phyloP scores from a whole-genome alignment of 306 rosid genomes.

The Malus fusca region DNA sequence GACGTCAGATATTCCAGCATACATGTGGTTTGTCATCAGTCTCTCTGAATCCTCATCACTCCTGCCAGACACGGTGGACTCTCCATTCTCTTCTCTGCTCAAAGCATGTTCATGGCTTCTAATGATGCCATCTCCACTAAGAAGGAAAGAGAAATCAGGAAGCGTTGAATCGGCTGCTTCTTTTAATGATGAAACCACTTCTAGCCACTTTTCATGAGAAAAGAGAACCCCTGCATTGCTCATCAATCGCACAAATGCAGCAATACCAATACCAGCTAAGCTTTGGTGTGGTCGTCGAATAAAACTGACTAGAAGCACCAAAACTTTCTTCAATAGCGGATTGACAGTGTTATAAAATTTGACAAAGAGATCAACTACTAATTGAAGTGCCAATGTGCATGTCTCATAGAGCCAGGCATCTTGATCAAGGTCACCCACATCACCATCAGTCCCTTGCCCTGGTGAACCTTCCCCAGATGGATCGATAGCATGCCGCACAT shows the following conservation, averaged over 20 bases:
- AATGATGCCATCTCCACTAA: constrained; percentile 26
- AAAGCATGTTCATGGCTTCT: constrained; percentile 34
- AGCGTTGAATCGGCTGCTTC: constrained; percentile 85
- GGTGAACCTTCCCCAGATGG: constrained; percentile 67
- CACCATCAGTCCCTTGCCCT: constrained; percentile 43
- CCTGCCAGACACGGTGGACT: constrained; percentile 35
- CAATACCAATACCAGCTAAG: constrained; percentile 96
- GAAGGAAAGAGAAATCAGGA: constrained; percentile 73
- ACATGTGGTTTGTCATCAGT: constrained; percentile 34
- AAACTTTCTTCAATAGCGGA: constrained; percentile 87
- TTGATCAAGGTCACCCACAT: constrained; percentile 70
- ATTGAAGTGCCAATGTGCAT: constrained; percentile 96
- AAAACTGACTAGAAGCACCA: constrained; percentile 85
- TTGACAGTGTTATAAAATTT: constrained; percentile 82
- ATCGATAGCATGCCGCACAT: constrained; percentile 92
- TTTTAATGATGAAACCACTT: constrained; percentile 76
- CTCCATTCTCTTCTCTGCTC: constrained; percentile 40
- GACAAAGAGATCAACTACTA: constrained; percentile 94
- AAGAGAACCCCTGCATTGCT: constrained; percentile 87
- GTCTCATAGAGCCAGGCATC: constrained; percentile 98
- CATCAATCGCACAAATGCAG: constrained; percentile 97
- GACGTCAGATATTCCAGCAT: constrained; percentile 56
- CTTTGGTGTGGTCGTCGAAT: constrained; percentile 97
- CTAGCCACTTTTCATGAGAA: constrained; percentile 95
- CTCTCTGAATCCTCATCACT: constrained; percentile 43